Evolutionary conservation across 805 yeast genomes (phyloP), one percentile per base, ranked within the genome.

Genomic region (Saturnispora sanitii): DNA sequence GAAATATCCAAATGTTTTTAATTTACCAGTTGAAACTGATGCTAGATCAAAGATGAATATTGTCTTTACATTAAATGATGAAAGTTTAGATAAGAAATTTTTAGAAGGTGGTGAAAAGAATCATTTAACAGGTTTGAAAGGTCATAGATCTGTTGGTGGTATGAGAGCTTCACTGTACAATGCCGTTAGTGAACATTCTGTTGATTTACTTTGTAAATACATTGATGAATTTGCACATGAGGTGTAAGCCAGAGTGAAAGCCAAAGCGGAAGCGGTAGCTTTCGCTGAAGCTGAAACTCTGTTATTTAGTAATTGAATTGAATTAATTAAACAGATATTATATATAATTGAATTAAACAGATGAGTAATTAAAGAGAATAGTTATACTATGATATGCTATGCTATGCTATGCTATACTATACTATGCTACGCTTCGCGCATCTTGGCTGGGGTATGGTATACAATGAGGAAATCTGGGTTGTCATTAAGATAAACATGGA

Each of bases 131-230:
- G 97, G 96, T 6, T 70, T 90, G 54, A 84, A 87, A 64, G 97
- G 98, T 32, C 97, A 90, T 63, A 76, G 97, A 60, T 85, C 95
- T 4, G 97, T 90, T 33, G 97, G 97, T 38, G 98, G 98, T 23
- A 82, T 92, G 63, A 79, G 98, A 62, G 88, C 94, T 13, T 87
- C 96, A 12, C 66, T 87, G 41, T 88, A 90, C 62, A 90, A 92
- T 55, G 96, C 97, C 13, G 82, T 92, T 39, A 60, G 77, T 4
- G 64, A 75, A 36, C 68, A 71, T 18, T 75, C 84, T 52, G 79
- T 77, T 22, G 64, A 75, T 46, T 51, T 65, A 42, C 66, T 86
- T 49, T 77, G 70, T 28, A 63, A 67, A 17, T 85, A 73, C 51
- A 61, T 83, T 33, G 61, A 67, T 17, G 68, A 73, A 35, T 86